Conservation (phyloP, 2,329 filamentous ascomycete species). For the Paracoccidioides lutzii region DNA sequence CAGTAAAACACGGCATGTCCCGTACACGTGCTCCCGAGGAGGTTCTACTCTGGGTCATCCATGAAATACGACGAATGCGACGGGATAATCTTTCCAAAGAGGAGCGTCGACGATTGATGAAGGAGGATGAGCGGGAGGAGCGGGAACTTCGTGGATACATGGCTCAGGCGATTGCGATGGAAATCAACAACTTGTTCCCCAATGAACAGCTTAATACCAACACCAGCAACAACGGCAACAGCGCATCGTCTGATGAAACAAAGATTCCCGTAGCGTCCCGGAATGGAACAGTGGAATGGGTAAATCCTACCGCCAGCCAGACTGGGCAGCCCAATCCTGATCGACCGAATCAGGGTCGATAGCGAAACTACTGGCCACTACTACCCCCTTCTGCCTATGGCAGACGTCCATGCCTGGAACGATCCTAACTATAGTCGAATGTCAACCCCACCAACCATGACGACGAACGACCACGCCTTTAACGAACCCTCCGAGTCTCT, state of each 20-base stretch:
- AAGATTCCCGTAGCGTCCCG: conserved; percentile 29
- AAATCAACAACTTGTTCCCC: conserved; percentile 33
- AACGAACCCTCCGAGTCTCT: too few species aligned
- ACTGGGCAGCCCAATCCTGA: conserved; percentile 22
- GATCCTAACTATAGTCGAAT: too few species aligned
- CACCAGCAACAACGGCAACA: conserved; percentile 10
- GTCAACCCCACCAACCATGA: too few species aligned
- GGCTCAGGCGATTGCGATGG: conserved; percentile 32
- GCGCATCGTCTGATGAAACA: conserved; percentile 23
- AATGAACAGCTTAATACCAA: conserved; percentile 6
- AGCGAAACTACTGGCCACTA: too few species aligned
- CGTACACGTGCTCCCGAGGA: conserved; percentile 75
- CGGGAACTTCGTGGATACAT: conserved; percentile 34
- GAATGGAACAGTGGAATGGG: conserved; percentile 24
- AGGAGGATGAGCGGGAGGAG: conserved; percentile 39
- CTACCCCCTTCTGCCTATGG: too few species aligned
- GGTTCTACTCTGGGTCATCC: conserved; percentile 78
- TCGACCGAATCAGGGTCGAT: conserved; percentile 22
- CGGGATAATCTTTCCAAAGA: conserved; percentile 75
- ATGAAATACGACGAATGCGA: conserved; percentile 77
- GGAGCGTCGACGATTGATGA: conserved; percentile 44
- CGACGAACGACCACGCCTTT: too few species aligned
- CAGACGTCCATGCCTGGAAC: too few species aligned
- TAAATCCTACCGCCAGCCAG: conserved; percentile 17
- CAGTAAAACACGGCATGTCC: conserved; percentile 49